Percentiles rank a stretch among this genome's conserved stretches.
Conservation (phyloP, 176 grass and related monocot genomes). For the Oryza rufipogon region DNA sequence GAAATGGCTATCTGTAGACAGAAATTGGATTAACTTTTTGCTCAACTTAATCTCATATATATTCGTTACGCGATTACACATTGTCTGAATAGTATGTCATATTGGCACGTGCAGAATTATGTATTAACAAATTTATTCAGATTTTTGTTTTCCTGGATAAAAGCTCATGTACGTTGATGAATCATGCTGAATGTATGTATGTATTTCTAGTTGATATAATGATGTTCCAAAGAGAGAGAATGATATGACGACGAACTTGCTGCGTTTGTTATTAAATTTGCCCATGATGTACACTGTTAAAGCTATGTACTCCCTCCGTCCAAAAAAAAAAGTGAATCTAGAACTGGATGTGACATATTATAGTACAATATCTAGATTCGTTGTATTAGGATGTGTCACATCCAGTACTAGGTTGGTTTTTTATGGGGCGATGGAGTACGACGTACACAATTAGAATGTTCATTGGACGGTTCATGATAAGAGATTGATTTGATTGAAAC, state of each 20-base stretch:
- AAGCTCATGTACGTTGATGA: not conserved
- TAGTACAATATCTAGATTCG: too few relatives aligned
- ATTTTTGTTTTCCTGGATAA: not conserved
- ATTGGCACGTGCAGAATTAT: not conserved
- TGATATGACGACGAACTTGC: too few relatives aligned
- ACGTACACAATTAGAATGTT: not conserved
- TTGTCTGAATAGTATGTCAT: not conserved
- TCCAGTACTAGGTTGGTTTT: too few relatives aligned
- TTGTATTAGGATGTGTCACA: too few relatives aligned
- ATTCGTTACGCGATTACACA: not conserved
- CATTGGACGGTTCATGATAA: not conserved
- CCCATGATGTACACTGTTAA: not conserved
- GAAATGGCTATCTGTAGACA: not conserved
- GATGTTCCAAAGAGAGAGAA: not conserved
- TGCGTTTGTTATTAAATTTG: not conserved
- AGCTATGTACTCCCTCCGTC: not conserved
- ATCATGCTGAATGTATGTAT: not conserved
- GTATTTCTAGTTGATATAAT: not conserved
- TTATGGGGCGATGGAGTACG: too few relatives aligned
- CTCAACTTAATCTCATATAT: not conserved
- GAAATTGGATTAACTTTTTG: not conserved
- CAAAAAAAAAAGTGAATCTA: too few relatives aligned
- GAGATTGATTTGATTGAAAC: not conserved
- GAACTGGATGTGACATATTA: too few relatives aligned
- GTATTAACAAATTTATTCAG: not conserved